A percentile compares a stretch with the other conserved stretches of the same genome.
Conservation (phyloP, 108 stramenopile genomes). For the Parmales sp. region DNA sequence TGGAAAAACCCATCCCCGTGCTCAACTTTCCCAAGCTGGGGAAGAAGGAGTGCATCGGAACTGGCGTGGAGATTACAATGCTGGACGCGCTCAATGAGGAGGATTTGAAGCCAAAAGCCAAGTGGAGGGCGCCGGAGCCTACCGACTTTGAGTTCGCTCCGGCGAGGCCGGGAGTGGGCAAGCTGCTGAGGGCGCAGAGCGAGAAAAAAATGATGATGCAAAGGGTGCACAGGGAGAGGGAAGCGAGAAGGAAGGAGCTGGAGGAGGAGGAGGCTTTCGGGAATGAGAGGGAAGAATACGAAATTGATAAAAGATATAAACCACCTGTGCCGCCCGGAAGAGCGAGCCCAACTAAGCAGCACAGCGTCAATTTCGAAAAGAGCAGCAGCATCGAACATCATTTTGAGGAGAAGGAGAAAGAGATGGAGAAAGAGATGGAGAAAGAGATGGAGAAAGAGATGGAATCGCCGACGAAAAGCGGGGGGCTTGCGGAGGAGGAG, state of each 20-base stretch:
- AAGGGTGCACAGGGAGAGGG: not conserved
- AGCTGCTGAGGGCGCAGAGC: not conserved
- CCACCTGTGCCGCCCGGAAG: no score
- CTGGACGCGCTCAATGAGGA: not conserved
- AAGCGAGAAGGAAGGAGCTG: not conserved
- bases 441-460: not conserved
- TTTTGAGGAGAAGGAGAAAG: not conserved
- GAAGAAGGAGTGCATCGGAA: not conserved
- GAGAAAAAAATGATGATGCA: not conserved
- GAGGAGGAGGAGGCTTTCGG: not conserved
- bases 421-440: not conserved
- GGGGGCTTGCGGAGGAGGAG: not conserved
- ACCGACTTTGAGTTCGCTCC: not conserved
- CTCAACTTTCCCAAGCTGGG: constrained; percentile 1
- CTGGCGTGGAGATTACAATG: not conserved
- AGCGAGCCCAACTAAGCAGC: no score
- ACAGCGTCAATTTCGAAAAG: no score
- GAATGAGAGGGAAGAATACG: not conserved
- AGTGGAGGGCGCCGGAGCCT: not conserved
- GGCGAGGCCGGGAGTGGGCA: not conserved
- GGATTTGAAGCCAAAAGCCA: constrained; percentile 7
- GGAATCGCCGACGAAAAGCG: no score
- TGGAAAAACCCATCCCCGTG: not conserved
- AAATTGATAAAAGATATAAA: no score
- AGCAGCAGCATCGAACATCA: no score